Evolutionary conservation across 352 stramenopile species (phyloP), one percentile per base, ranked within the genome.

Genomic region (Blastocystis sp.): DNA sequence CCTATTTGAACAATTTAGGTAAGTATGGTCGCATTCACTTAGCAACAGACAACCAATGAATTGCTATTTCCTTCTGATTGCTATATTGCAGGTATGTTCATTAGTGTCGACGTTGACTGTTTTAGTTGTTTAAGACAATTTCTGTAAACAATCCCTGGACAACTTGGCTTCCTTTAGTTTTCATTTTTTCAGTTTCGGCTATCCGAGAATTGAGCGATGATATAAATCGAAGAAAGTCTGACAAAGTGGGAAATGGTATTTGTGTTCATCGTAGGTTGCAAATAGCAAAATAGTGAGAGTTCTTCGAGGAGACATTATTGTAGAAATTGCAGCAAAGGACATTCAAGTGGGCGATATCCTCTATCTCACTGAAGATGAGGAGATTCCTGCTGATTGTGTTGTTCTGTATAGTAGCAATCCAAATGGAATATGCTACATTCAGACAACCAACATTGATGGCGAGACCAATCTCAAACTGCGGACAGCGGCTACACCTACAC

Each of bases 401-500:
- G 88, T 86, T 14, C 32, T 90, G 57, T 88, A 88, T 19, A 88
- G 67, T 46, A 78, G 71, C 32, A 87, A 88, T 43, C 78, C 80
- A 43, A 78, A 89, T 29, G 81, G 63, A 35, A 81, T 67, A 14
- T 95, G 95, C 85, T 90, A 93, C 63, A 92, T 87, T 54, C 77
- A 87, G 29, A 97, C 93, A 74, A 94, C 94, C 65, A 94, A 90
- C 65, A 89, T 97, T 0, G 93, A 97, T 87, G 93, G 93, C 1
- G 93, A 97, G 88, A 97, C 93, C 2, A 97, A 97, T 78, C 89
- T 97, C n/a, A 97, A 97, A 88, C 86, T 94, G 16, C 91, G 93
- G 0, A 89, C 94, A 49, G 91, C 92, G 1, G 91, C 94, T 35
- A 89, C 91, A 0, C 89, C 91, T 11, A 94, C 91, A 9, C 93